Evolutionary conservation across 1,284 basidiomycete species (phyloP), one percentile per base, ranked within the genome.

Genomic region (Chalciporus sp.): DNA sequence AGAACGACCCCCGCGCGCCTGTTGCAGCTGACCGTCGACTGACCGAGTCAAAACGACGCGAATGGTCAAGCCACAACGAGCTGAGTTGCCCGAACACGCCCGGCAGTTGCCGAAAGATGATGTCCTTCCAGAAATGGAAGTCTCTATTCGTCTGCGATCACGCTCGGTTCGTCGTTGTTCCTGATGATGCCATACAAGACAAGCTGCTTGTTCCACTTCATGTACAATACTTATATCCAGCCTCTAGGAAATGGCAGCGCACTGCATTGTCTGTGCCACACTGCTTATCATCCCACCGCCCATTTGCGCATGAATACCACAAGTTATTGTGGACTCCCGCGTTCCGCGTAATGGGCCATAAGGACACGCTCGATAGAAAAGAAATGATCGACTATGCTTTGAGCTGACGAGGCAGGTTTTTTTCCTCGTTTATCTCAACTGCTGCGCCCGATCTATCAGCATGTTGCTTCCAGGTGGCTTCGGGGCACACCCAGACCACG

Each of bases 241-340:
- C 74, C 76, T 4, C 75, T 86, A 14, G 82, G 81, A 58, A 71
- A 80, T 56, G 84, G 82, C 49, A 50, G 57, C 17, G 27, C 4
- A 20, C 23, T 23, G 23, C 23, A 23, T 23, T 23, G 23, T 23
- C 23, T 23, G 3, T 23, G 23, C 23, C 23, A 6, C 23, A 23
- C 56, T 63, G 17, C 66, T 27, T 33, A 39, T 47, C 27, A 1
- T 5, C 80, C 96, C 42, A 97, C 95, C 0, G 82, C 94, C 8
- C 96, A 99, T 73, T 81, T 99, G 8, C 92, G 96, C 9, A 80
- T 98, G 74, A 99, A 98, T n/a, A n/a, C n/a, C n/a, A n/a, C n/a
- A n/a, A n/a, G n/a, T n/a, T n/a, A n/a, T n/a, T n/a, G n/a, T n/a
- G n/a, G n/a, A n/a, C n/a, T n/a, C n/a, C n/a, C n/a, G n/a, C n/a